Evolutionary conservation across 345 rosid species (phyloP).

Genomic region (Eucalyptus albens): DNA sequence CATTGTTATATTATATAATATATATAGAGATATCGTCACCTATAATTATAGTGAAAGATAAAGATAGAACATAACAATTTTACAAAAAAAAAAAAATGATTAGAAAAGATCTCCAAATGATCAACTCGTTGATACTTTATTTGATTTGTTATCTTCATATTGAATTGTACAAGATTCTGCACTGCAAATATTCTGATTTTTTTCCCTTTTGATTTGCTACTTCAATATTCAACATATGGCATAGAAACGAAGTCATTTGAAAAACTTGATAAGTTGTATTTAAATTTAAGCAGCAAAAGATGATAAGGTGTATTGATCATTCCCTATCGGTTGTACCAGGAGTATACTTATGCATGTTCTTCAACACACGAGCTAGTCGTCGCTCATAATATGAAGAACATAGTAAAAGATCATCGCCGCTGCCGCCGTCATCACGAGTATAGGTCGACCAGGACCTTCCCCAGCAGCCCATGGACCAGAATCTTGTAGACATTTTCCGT

Average conservation of each 20-base stretch:
- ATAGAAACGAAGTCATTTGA: neutral
- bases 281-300: neutral
- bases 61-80: too few relatives aligned
- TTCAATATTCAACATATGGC: neutral
- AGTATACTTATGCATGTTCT: neutral
- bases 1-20: accelerated
- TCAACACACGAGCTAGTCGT: neutral
- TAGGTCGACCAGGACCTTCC: neutral
- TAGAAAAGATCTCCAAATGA: too few relatives aligned
- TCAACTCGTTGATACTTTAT: too few relatives aligned
- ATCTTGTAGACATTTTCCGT: constrained; percentile 13
- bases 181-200: accelerated
- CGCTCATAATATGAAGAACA: neutral
- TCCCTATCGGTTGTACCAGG: neutral
- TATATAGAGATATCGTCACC: neutral
- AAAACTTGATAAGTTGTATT: neutral
- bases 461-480: neutral
- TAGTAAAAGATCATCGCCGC: neutral
- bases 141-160: too few relatives aligned
- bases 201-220: too few relatives aligned
- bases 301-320: neutral
- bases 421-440: neutral
- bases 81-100: too few relatives aligned
- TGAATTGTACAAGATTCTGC: accelerated
- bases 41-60: too few relatives aligned